Base-by-base conservation (phyloP, 495 filamentous ascomycete genomes). In the Penicillium macrosclerotiorum region DNA sequence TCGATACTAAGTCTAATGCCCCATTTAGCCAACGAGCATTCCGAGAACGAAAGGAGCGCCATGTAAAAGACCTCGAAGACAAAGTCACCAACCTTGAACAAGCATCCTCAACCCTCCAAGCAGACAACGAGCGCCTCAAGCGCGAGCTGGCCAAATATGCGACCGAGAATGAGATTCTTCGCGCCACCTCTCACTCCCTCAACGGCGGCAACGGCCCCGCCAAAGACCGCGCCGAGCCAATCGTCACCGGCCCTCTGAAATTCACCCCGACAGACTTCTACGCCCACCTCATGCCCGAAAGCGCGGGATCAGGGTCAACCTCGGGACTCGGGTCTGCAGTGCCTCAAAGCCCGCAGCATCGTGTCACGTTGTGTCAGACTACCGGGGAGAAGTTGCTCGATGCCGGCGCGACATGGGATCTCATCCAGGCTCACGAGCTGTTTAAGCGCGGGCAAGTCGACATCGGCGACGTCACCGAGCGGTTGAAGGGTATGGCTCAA, bases 91-190 rank as follows among this genome's bases (percentile, higher is more conserved):
- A 75, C 40, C 77, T 94, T 17, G 84, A 90, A 64, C 72, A 78
- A 49, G 67, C 69, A 46, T 78, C 76, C 8, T 65, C 62, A 12
- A 67, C 66, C 16, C 60, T 87, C 0, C 68, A 75, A 47, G 77
- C 80, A 23, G 89, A 94, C 59, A 95, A 95, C 59, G 88, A 91
- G 66, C 86, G 85, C 13, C 72, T 96, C 5, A 88, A 85, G 72
- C 84, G 84, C 11, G 85, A 90, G 55, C 73, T 95, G 13, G 87
- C 90, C 43, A 81, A 82, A 54, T 83, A 85, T 41, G 78, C 78
- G 41, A 93, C 88, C 22, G 91, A 98, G 65, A 96, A 96, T 64
- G 90, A 96, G 69, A 92, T 96, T 42, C 72, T 98, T 17, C 86
- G 89, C n/a, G 88, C 88, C 6, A 90, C 87, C 13, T 77, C 81